Percentiles rank a stretch among this genome's conserved stretches.
These are phyloP conservation scores for Pythium rhizo-oryzae DNA, from an alignment of 352 stramenopile genomes.

Conservation along the genomic window DNA sequence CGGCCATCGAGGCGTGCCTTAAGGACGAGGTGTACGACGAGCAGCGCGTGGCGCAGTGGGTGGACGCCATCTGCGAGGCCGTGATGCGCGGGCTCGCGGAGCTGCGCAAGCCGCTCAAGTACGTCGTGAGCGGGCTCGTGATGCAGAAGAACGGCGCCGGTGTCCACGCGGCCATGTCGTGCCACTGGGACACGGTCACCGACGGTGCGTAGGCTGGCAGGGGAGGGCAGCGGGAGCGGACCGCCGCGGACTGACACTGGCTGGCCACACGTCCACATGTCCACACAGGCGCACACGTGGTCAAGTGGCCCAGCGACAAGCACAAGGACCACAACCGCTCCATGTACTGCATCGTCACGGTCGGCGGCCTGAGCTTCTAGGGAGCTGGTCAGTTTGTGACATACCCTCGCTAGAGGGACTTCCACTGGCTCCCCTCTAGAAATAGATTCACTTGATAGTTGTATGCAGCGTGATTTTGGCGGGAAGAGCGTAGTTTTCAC, in stretches of 20 bases:
- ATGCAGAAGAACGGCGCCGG: slow-evolving; percentile 95
- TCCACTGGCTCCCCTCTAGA: background rate
- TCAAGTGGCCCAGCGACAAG: slow-evolving; percentile 91
- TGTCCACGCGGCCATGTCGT: slow-evolving; percentile 88
- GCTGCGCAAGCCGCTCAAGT: slow-evolving; percentile 93
- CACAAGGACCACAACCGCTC: slow-evolving; percentile 89
- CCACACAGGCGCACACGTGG: slow-evolving; percentile 64
- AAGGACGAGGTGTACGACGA: slow-evolving; percentile 91
- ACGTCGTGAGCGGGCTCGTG: slow-evolving; percentile 91
- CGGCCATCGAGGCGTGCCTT: slow-evolving; percentile 79
- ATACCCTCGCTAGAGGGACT: background rate
- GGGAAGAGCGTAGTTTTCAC: background rate
- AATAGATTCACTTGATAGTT: slow-evolving; percentile 15
- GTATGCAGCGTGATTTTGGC: slow-evolving; percentile 11
- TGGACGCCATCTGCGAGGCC: slow-evolving; percentile 90
- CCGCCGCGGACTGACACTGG: background rate
- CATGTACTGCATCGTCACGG: slow-evolving; percentile 90
- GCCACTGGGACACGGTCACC: slow-evolving; percentile 91
- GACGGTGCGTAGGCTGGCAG: slow-evolving; percentile 84
- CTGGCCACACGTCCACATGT: background rate
- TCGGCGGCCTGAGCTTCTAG: slow-evolving; percentile 84
- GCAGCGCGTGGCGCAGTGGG: slow-evolving; percentile 83
- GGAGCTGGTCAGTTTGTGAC: background rate
- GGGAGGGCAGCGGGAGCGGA: background rate
- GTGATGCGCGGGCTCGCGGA: slow-evolving; percentile 88